phyloP scores from a whole-genome alignment of 176 grass and related monocot species.

The Canna indica region DNA sequence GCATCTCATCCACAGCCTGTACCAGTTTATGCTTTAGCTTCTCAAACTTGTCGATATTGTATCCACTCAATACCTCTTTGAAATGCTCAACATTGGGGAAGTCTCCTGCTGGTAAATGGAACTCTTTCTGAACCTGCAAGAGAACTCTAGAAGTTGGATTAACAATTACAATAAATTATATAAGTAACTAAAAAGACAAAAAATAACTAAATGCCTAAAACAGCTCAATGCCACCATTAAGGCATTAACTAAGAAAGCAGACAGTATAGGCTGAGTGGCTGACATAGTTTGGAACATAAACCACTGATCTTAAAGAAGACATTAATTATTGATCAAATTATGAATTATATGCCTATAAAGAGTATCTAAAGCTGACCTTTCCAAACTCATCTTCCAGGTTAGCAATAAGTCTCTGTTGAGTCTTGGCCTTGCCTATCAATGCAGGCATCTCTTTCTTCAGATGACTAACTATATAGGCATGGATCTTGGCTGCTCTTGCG shows the following conservation, averaged over 20 bases:
- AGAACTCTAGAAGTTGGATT: neutral
- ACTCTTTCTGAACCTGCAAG: conserved; percentile 63
- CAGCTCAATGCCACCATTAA: neutral
- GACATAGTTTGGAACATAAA: neutral
- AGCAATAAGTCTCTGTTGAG: conserved; percentile 60
- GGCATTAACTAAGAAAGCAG: no score
- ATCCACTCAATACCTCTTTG: conserved; percentile 40
- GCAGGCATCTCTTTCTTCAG: conserved; percentile 76
- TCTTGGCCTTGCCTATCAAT: conserved; percentile 70
- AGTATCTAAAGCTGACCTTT: conserved; percentile 22
- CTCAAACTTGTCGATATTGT: conserved; percentile 75
- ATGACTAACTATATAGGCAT: conserved; percentile 63
- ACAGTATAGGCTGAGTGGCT: no score
- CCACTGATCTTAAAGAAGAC: neutral
- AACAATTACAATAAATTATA: neutral
- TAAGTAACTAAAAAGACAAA: neutral
- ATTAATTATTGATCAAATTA: neutral
- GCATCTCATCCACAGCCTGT: conserved; percentile 70
- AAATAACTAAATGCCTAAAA: neutral
- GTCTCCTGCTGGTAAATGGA: conserved; percentile 55
- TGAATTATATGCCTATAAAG: neutral
- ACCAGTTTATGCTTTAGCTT: conserved; percentile 62
- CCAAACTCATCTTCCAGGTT: conserved; percentile 45
- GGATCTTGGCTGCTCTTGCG: conserved; percentile 47
- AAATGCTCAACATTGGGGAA: conserved; percentile 64